Evolutionary conservation across 2,329 filamentous ascomycete genomes (phyloP).

Genomic region (Pyrenophora graminea): DNA sequence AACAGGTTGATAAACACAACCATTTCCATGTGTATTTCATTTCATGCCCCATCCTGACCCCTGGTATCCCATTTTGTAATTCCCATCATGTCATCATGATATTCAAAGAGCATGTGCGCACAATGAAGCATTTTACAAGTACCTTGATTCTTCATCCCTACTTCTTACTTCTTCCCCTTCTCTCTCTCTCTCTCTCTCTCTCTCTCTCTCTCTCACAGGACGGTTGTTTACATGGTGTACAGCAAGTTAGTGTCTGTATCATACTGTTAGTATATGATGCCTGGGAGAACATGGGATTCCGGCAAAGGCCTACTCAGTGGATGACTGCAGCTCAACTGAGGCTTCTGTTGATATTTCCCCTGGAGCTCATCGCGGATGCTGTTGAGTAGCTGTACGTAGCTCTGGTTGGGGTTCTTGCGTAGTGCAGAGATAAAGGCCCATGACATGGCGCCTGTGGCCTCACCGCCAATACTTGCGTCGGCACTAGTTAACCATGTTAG

Average conservation of each 20-base stretch:
- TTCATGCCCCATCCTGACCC: no score
- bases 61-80: no score
- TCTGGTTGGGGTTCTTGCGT: constrained; percentile 92
- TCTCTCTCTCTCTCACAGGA: neutral
- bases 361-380: constrained; percentile 89
- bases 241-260: constrained; percentile 21
- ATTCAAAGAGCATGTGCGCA: no score
- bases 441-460: constrained; percentile 97
- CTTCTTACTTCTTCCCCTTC: neutral
- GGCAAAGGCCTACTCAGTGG: constrained; percentile 74
- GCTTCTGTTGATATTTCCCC: constrained; percentile 89
- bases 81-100: no score
- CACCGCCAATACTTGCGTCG: constrained; percentile 83
- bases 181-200: neutral
- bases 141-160: neutral
- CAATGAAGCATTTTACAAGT: neutral
- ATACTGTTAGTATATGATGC: neutral
- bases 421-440: constrained; percentile 93
- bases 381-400: constrained; percentile 93
- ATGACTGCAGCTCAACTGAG: constrained; percentile 94
- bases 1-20: no score
- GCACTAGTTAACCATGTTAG: constrained; percentile 59
- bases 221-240: constrained; percentile 20
- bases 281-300: neutral
- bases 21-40: no score